phyloP scores from a whole-genome alignment of 2,329 filamentous ascomycete genomes.

The Sclerotinia borealis region DNA sequence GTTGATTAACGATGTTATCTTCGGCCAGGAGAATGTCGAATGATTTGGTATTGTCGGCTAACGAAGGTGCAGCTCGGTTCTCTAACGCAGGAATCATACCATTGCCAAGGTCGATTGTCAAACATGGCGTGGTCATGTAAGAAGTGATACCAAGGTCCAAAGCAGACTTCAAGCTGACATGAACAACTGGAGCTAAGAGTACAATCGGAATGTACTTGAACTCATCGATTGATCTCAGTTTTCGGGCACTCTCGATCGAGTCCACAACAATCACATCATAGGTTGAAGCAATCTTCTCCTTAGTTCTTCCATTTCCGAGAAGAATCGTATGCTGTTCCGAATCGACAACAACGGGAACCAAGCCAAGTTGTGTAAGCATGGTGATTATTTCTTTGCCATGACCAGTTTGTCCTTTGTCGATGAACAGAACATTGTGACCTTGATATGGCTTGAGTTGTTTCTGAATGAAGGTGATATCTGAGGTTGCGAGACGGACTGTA shows the following conservation, averaged over 20 bases:
- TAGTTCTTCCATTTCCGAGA: slow-evolving; percentile 44
- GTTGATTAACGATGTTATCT: slow-evolving; percentile 96
- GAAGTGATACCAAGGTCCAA: slow-evolving; percentile 95
- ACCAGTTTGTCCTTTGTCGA: slow-evolving; percentile 81
- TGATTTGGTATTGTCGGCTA: slow-evolving; percentile 89
- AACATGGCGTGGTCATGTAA: slow-evolving; percentile 96
- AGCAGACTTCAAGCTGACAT: slow-evolving; percentile 88
- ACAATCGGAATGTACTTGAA: slow-evolving; percentile 98
- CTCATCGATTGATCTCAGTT: slow-evolving; percentile 79
- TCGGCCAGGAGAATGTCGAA: slow-evolving; percentile 94
- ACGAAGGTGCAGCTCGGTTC: slow-evolving; percentile 82
- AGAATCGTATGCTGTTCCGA: slow-evolving; percentile 61
- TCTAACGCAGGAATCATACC: slow-evolving; percentile 94
- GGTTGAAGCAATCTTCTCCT: slow-evolving; percentile 35
- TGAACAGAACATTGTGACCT: slow-evolving; percentile 86
- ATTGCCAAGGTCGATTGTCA: slow-evolving; percentile 89
- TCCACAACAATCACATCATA: slow-evolving; percentile 97
- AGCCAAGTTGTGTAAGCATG: slow-evolving; percentile 72
- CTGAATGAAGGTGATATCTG: slow-evolving; percentile 70
- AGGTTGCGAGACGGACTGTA: slow-evolving; percentile 75
- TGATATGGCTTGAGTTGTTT: slow-evolving; percentile 86
- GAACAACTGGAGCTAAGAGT: slow-evolving; percentile 79
- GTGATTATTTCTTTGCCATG: slow-evolving; percentile 68
- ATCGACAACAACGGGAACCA: slow-evolving; percentile 79
- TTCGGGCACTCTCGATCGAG: slow-evolving; percentile 83